Base-by-base conservation (phyloP, 1,139 yeast genomes). In the Taphrina deformans region DNA sequence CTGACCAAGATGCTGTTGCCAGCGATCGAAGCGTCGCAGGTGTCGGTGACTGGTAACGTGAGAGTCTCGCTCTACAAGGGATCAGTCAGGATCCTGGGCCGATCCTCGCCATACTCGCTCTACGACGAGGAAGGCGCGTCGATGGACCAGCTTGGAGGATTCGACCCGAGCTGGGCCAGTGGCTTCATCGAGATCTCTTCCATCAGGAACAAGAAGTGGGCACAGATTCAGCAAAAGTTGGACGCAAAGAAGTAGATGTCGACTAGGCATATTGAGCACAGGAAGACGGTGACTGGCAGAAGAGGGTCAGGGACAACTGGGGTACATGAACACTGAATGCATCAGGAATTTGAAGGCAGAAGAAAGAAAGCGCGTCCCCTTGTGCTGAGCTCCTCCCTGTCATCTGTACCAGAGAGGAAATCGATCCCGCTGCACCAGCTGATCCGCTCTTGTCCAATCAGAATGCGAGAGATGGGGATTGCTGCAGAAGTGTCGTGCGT, bases 161-260 rank as follows among this genome's bases (percentile, higher is more conserved):
- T 93, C 83, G 87, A 90, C 73, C 99, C 99, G 69, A 92, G 89
- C 77, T 98, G 93, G 78, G 90, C 99, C 69, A 82, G 96, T 69
- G 99, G 99, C 67, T 93, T 93, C 84, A 93, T 93, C 79, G 91
- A 97, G 72, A 96, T 93, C 72, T 97, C 93, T 83, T 89, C 98
- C 70, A 93, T 93, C 78, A 90, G 99, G 83, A 88, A 93, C 77
- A 93, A 93, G 84, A 93, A 93, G 81, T 93, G 89, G 78, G 99
- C 99, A 79, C 96, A 91, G 79, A 85, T 96, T 74, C 96, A 91
- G 77, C 86, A 89, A 79, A 92, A 86, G 77, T 85, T 85, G 74
- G 89, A 87, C 67, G 79, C 77, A 70, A 75, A 79, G 62, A 83
- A 85, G 72, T 82, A 80, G 75, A 53, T 31, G 52, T 31, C 2